phyloP scores from a whole-genome alignment of 768 basidiomycete genomes.

The Podaxis carcinomalis region DNA sequence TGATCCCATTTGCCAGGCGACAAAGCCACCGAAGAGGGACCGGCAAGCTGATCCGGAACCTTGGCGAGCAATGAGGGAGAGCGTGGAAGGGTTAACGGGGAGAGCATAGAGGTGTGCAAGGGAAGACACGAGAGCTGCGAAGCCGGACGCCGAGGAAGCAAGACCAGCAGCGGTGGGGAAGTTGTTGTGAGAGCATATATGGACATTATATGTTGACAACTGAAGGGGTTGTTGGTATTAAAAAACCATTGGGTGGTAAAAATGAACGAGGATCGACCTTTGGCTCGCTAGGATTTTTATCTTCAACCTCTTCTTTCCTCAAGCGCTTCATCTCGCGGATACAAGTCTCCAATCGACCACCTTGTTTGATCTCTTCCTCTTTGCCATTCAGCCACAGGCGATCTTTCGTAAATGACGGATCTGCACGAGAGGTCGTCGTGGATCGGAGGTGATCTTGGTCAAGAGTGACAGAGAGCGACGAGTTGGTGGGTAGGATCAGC shows the following conservation, averaged over 20 bases:
- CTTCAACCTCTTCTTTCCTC: slow-evolving; percentile 68
- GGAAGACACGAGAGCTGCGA: slow-evolving; percentile 91
- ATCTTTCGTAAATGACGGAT: slow-evolving; percentile 69
- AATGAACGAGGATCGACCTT: slow-evolving; percentile 43
- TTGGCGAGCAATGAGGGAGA: slow-evolving; percentile 93
- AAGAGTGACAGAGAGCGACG: slow-evolving; percentile 96
- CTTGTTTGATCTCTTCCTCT: slow-evolving; percentile 83
- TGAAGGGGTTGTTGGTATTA: slow-evolving; percentile 22
- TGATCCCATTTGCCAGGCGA: slow-evolving; percentile 86
- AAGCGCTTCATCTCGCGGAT: slow-evolving; percentile 82
- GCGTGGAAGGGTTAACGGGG: slow-evolving; percentile 69
- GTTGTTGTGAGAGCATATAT: slow-evolving; percentile 95
- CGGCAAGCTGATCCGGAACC: slow-evolving; percentile 98
- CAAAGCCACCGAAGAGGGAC: slow-evolving; percentile 95
- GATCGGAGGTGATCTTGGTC: slow-evolving; percentile 94
- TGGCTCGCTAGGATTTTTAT: slow-evolving; percentile 54
- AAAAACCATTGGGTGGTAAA: not conserved
- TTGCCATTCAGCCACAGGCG: slow-evolving; percentile 92
- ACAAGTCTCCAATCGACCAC: slow-evolving; percentile 77
- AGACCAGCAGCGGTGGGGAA: slow-evolving; percentile 99
- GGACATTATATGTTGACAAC: slow-evolving; percentile 72
- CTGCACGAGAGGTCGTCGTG: slow-evolving; percentile 88
- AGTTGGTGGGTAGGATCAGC: slow-evolving; percentile 95
- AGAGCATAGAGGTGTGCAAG: slow-evolving; percentile 84
- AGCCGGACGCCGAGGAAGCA: slow-evolving; percentile 95